A percentile compares a stretch with the other conserved stretches of the same genome.
Evolutionary conservation across 2,329 filamentous ascomycete genomes (phyloP).

Genomic region (Stachybotrys echinatus): DNA sequence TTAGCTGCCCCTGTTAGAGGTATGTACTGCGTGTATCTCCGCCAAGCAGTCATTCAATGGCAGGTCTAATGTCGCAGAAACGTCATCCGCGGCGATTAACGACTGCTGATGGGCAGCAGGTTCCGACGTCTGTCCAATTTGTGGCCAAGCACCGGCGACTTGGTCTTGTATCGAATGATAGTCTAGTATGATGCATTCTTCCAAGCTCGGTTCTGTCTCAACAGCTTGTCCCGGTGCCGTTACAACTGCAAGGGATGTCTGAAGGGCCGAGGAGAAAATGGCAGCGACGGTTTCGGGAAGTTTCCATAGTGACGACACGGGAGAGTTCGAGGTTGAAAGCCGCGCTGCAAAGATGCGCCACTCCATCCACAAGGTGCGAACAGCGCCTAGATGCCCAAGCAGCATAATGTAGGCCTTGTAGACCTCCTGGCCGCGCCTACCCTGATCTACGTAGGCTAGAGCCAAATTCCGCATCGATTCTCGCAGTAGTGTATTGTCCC

Average conservation of each 20-base stretch:
- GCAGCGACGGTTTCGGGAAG: not conserved
- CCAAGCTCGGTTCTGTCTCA: constrained; percentile 10
- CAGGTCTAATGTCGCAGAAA: not conserved
- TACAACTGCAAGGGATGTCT: constrained; percentile 11
- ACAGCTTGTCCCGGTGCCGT: constrained; percentile 8
- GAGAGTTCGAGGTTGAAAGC: not conserved
- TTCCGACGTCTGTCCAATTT: not conserved
- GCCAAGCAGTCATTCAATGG: not conserved
- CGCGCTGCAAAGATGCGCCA: constrained; percentile 11
- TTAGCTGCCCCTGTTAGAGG: not conserved
- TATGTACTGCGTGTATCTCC: not conserved
- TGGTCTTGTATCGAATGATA: constrained; percentile 8
- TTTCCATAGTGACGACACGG: not conserved
- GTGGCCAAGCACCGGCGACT: not conserved
- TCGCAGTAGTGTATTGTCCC: constrained; percentile 11
- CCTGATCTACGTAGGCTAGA: constrained; percentile 6
- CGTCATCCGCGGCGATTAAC: not conserved
- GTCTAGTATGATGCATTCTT: constrained; percentile 13
- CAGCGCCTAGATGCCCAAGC: constrained; percentile 23
- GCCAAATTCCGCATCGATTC: constrained; percentile 19
- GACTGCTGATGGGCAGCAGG: not conserved
- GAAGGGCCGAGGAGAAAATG: not conserved
- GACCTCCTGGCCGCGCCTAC: constrained; percentile 3
- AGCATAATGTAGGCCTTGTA: constrained; percentile 20
- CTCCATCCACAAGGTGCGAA: constrained; percentile 24